Conservation (phyloP, 768 basidiomycete species). For the Tulasnella sp. region DNA sequence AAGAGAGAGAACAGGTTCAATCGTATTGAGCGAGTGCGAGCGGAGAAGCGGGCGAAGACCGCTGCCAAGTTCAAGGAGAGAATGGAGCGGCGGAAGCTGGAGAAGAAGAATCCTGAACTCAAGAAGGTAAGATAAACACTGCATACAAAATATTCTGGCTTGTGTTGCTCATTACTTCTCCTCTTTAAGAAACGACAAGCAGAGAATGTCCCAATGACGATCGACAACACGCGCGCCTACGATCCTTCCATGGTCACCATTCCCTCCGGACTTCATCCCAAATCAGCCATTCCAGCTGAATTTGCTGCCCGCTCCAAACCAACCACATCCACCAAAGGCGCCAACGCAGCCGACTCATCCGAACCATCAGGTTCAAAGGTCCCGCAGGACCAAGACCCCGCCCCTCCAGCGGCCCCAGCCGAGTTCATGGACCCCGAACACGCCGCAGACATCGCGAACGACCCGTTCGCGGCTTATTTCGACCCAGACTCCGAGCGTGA, state of each 20-base stretch:
- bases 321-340: conserved; percentile 30
- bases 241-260: conserved; percentile 69
- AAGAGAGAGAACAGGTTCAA: conserved; percentile 3
- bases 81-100: conserved; percentile 75
- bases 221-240: conserved; percentile 91
- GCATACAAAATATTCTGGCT: neutral
- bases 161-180: neutral
- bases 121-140: conserved; percentile 63
- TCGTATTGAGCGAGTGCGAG: conserved; percentile 14
- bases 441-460: conserved; percentile 68
- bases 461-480: conserved; percentile 80
- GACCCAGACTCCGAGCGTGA: conserved; percentile 51
- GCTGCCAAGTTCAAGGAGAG: conserved; percentile 81
- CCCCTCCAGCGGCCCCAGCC: neutral
- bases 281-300: conserved; percentile 26
- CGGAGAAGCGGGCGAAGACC: conserved; percentile 69
- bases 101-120: conserved; percentile 70
- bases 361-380: conserved; percentile 15
- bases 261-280: conserved; percentile 43
- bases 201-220: conserved; percentile 85
- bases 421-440: conserved; percentile 55
- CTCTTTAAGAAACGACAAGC: conserved; percentile 69
- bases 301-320: conserved; percentile 10
- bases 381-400: neutral
- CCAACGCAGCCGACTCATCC: neutral